Evolutionary conservation across 306 rosid species (phyloP).

Genomic region (Quercus robur): DNA sequence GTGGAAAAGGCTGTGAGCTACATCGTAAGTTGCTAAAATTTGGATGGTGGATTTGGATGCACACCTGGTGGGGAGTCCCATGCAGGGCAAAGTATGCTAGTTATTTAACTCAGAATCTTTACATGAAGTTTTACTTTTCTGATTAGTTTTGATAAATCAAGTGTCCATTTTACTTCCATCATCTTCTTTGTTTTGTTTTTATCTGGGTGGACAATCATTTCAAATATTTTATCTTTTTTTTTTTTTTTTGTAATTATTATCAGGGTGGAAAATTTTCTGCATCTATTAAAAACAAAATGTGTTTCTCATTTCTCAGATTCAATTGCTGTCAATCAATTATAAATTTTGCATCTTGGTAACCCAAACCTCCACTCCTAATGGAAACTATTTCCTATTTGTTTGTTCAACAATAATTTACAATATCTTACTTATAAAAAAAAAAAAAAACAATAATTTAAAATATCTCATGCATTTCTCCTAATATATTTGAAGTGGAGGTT

Average conservation of each 20-base stretch:
- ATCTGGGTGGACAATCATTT: too few species aligned
- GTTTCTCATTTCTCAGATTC: too few species aligned
- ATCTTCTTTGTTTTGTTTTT: too few species aligned
- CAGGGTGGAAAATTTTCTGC: too few species aligned
- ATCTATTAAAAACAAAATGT: too few species aligned
- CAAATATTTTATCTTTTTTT: too few species aligned
- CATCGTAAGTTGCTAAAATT: conserved; percentile 74
- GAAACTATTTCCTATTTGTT: not conserved
- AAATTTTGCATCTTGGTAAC: not conserved
- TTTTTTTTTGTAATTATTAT: too few species aligned
- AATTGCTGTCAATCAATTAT: not conserved
- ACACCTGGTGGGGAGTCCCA: conserved; percentile 93
- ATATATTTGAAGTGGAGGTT: not conserved
- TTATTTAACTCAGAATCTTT: not conserved
- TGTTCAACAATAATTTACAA: not conserved
- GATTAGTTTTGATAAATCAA: not conserved
- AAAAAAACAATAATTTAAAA: not conserved
- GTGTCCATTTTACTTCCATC: not conserved
- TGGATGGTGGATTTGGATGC: conserved; percentile 90
- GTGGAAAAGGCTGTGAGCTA: conserved; percentile 80
- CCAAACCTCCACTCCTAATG: not conserved
- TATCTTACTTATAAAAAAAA: not conserved
- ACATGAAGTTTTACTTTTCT: conserved; percentile 10
- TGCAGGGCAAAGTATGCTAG: conserved; percentile 74
- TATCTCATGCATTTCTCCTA: not conserved